phyloP scores from a whole-genome alignment of 768 basidiomycete species.

The Tephrocybe sp. region DNA sequence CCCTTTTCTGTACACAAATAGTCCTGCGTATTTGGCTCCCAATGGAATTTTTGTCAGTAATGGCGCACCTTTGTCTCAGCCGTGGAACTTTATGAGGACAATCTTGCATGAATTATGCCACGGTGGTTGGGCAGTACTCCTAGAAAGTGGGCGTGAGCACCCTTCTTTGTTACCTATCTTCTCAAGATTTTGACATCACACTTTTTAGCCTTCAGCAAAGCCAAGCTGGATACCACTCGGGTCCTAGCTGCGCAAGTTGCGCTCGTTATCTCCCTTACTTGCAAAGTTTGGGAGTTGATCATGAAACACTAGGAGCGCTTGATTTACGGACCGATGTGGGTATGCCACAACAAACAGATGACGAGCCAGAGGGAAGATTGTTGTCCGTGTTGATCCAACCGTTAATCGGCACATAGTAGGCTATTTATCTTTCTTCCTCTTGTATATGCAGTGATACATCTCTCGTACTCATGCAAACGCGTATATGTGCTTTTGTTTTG shows the following conservation, averaged over 20 bases:
- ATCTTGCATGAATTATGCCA: conserved; percentile 29
- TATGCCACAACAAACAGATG: conserved; percentile 51
- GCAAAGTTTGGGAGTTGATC: not conserved
- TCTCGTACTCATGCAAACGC: too few relatives aligned
- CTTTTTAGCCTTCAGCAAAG: conserved; percentile 4
- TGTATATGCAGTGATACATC: too few relatives aligned
- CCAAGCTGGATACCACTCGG: conserved; percentile 6
- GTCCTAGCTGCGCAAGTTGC: conserved; percentile 7
- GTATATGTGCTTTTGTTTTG: too few relatives aligned
- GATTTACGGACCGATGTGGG: conserved; percentile 50
- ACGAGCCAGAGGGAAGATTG: conserved; percentile 53
- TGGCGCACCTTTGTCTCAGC: conserved; percentile 25
- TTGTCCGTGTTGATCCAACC: conserved; percentile 36
- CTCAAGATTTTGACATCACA: not conserved
- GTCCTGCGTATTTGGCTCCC: conserved; percentile 39
- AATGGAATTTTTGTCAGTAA: conserved; percentile 42
- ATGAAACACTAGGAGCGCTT: conserved; percentile 32
- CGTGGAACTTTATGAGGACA: conserved; percentile 22
- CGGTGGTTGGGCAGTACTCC: conserved; percentile 40
- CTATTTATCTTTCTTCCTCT: too few relatives aligned
- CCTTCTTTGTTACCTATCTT: not conserved
- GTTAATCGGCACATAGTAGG: too few relatives aligned
- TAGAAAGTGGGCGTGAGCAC: conserved; percentile 26
- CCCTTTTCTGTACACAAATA: conserved; percentile 37
- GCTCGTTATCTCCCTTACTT: not conserved